Conservation (phyloP, 306 rosid genomes). For the Corylus avellana region DNA sequence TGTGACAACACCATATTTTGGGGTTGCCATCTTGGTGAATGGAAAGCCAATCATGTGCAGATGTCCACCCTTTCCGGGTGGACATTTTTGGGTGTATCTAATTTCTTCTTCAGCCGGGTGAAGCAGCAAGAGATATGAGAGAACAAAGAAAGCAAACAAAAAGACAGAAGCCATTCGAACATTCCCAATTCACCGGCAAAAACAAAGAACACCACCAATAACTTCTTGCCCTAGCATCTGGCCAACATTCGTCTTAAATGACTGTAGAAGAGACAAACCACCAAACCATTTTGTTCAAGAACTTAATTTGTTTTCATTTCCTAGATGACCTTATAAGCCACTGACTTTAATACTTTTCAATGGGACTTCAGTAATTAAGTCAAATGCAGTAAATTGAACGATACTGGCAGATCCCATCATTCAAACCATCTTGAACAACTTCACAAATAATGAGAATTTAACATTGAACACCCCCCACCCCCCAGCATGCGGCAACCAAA, state of each 20-base stretch:
- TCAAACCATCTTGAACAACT: background rate
- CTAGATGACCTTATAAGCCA: background rate
- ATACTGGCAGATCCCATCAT: background rate
- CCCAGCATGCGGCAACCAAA: background rate
- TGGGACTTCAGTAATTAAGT: background rate
- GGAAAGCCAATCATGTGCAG: background rate
- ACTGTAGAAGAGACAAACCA: background rate
- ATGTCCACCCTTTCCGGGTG: background rate
- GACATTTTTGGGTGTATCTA: too few species aligned
- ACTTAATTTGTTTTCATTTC: background rate
- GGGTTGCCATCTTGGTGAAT: background rate
- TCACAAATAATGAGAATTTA: background rate
- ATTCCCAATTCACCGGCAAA: background rate
- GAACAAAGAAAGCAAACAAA: background rate
- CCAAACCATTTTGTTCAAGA: background rate
- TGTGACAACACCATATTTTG: background rate
- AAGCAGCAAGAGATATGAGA: background rate
- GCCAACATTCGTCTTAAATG: background rate
- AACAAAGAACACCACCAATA: too few species aligned
- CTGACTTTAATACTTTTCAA: background rate
- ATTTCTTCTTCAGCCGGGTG: constrained; percentile 1
- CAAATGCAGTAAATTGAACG: background rate
- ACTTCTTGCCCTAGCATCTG: background rate
- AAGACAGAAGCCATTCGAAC: constrained; percentile 4
- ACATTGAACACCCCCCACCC: background rate